phyloP scores from a whole-genome alignment of 2,329 filamentous ascomycete genomes.

The Leptographium wingfieldii region DNA sequence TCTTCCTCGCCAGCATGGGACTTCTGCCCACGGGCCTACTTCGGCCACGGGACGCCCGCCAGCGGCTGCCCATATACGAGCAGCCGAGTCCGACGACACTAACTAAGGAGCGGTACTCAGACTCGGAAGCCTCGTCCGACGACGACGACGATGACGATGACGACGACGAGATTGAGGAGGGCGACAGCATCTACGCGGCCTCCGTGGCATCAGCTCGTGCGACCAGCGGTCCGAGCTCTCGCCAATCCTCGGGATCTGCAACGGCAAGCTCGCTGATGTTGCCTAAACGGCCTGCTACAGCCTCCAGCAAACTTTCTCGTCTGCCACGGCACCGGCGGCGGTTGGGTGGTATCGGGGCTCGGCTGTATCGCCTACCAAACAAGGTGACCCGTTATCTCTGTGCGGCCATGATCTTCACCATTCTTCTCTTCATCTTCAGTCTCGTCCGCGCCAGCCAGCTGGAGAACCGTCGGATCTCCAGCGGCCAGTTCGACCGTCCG shows the following conservation, averaged over 20 bases:
- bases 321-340: slow-evolving; percentile 2
- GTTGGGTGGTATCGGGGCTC: slow-evolving; percentile 13
- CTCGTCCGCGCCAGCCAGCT: slow-evolving; percentile 62
- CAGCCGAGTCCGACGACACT: slow-evolving; percentile 23
- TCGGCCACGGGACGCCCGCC: slow-evolving; percentile 31
- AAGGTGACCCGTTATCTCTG: slow-evolving; percentile 70
- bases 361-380: slow-evolving; percentile 53
- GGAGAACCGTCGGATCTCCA: slow-evolving; percentile 49
- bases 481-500: slow-evolving; percentile 44
- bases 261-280: slow-evolving; percentile 32
- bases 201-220: slow-evolving; percentile 28
- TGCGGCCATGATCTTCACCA: slow-evolving; percentile 51
- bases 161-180: slow-evolving; percentile 7
- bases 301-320: not conserved
- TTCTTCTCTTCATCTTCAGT: slow-evolving; percentile 65
- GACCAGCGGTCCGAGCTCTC: slow-evolving; percentile 34
- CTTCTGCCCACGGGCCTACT: slow-evolving; percentile 25
- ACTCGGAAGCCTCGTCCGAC: slow-evolving; percentile 34
- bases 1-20: slow-evolving; percentile 28
- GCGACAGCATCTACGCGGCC: slow-evolving; percentile 25
- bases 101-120: slow-evolving; percentile 38
- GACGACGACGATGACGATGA: slow-evolving; percentile 24
- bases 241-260: slow-evolving; percentile 33
- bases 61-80: slow-evolving; percentile 38
- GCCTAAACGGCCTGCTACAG: slow-evolving; percentile 23